Evolutionary conservation across 2,329 filamentous ascomycete genomes (phyloP).

Genomic region (Graphilbum sp.): DNA sequence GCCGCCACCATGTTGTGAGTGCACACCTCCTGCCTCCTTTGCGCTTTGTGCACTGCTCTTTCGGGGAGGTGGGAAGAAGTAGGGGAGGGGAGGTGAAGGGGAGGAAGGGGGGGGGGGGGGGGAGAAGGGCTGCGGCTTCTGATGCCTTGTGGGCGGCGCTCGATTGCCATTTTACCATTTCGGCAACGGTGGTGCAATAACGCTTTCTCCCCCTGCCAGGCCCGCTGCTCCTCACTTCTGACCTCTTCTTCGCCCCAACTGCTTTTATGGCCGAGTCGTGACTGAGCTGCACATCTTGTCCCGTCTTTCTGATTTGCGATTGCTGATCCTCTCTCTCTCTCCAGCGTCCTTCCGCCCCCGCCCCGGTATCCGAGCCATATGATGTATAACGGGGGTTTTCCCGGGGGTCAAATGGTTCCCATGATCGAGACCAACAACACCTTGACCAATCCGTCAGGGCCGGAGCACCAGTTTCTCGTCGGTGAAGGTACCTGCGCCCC

Average conservation of each 20-base stretch:
- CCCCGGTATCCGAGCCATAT: slow-evolving; percentile 64
- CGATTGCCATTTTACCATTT: no score
- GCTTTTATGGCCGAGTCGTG: neutral
- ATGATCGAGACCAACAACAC: slow-evolving; percentile 92
- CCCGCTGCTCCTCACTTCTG: neutral
- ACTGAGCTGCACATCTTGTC: no score
- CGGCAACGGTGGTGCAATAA: no score
- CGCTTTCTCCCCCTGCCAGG: neutral
- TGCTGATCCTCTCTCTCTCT: no score
- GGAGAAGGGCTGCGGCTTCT: no score
- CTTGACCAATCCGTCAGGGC: slow-evolving; percentile 60
- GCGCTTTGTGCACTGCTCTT: no score
- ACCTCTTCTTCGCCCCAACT: neutral
- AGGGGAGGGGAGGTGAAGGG: no score
- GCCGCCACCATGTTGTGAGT: slow-evolving; percentile 1
- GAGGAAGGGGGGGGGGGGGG: no score
- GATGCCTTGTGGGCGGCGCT: no score
- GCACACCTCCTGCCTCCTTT: neutral
- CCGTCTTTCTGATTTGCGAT: no score
- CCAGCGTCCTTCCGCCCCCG: slow-evolving; percentile 70
- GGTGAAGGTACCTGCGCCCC: slow-evolving; percentile 59
- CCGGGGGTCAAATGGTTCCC: slow-evolving; percentile 49
- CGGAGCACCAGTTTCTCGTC: slow-evolving; percentile 79
- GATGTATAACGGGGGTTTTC: slow-evolving; percentile 56
- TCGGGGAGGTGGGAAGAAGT: no score